These are phyloP conservation scores for Licmophora abbreviata DNA, from an alignment of 108 stramenopile species.

Conservation along the genomic window DNA sequence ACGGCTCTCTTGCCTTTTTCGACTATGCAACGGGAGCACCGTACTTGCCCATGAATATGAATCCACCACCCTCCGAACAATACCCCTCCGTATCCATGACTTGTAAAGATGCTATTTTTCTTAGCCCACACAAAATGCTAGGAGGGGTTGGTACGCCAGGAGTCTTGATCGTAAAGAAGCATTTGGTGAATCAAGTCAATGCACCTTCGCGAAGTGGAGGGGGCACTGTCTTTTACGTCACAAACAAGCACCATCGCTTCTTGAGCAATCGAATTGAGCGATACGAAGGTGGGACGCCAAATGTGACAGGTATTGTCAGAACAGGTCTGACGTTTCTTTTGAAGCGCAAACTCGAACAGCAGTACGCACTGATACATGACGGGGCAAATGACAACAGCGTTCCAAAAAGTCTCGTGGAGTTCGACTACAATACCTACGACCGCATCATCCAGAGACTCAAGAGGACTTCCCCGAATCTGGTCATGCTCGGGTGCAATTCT, in stretches of 20 bases:
- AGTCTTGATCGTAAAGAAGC: slow-evolving; percentile 84
- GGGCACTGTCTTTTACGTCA: slow-evolving; percentile 98
- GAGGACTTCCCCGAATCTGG: slow-evolving; percentile 62
- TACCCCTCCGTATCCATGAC: slow-evolving; percentile 39
- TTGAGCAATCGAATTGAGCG: slow-evolving; percentile 90
- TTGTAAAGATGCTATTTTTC: slow-evolving; percentile 80
- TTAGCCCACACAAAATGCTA: slow-evolving; percentile 73
- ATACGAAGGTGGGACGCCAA: slow-evolving; percentile 98
- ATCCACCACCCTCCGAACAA: slow-evolving; percentile 65
- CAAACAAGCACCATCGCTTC: slow-evolving; percentile 83
- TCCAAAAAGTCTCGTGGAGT: slow-evolving; percentile 33
- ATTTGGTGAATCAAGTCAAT: slow-evolving; percentile 60
- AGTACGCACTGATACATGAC: slow-evolving; percentile 26
- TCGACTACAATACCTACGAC: slow-evolving; percentile 57
- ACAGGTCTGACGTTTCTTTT: slow-evolving; percentile 80
- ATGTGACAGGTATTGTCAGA: slow-evolving; percentile 85
- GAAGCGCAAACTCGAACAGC: slow-evolving; percentile 45
- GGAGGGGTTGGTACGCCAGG: slow-evolving; percentile 88
- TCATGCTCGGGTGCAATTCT: slow-evolving; percentile 49
- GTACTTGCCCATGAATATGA: slow-evolving; percentile 87
- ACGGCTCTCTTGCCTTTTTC: slow-evolving; percentile 87
- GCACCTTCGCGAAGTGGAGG: slow-evolving; percentile 74
- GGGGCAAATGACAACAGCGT: neutral
- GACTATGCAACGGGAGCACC: slow-evolving; percentile 97
- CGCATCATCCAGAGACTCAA: slow-evolving; percentile 33